A percentile compares a stretch with the other conserved stretches of the same genome.
Conservation (phyloP, 495 filamentous ascomycete genomes). For the Xylaria palmicola region DNA sequence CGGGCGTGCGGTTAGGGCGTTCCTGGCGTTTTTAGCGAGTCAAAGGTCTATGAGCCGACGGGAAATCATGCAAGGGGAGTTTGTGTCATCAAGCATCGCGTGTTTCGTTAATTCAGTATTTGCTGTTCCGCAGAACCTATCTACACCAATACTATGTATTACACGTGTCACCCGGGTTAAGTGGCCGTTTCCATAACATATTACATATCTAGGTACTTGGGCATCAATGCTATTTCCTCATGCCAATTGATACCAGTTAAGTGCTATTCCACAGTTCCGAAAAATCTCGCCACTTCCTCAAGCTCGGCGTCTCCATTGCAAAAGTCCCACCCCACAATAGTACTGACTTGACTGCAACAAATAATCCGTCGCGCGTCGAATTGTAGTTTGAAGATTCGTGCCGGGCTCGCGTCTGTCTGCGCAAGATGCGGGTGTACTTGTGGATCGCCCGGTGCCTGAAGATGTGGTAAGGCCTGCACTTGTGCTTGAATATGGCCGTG, state of each 20-base stretch:
- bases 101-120: background rate
- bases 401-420: slow-evolving; percentile 48
- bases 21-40: slow-evolving; percentile 14
- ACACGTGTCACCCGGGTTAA: background rate
- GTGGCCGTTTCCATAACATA: background rate
- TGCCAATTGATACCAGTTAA: background rate
- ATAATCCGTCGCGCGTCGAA: slow-evolving; percentile 94
- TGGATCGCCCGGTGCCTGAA: slow-evolving; percentile 18
- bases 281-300: slow-evolving; percentile 77
- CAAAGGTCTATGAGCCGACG: background rate
- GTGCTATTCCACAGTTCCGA: slow-evolving; percentile 52
- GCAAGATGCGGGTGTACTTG: slow-evolving; percentile 31
- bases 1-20: slow-evolving; percentile 6
- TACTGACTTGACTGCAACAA: slow-evolving; percentile 84
- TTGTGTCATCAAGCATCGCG: background rate
- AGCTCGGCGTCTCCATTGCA: slow-evolving; percentile 84
- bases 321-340: slow-evolving; percentile 98
- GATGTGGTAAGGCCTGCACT: slow-evolving; percentile 12
- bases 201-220: background rate
- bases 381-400: slow-evolving; percentile 94
- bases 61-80: slow-evolving; percentile 2
- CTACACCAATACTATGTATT: slow-evolving; percentile 7
- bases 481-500: slow-evolving; percentile 15
- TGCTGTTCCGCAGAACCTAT: background rate
- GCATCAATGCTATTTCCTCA: background rate